Evolutionary conservation across 345 rosid genomes (phyloP).

Genomic region (Moricandia moricandioides): DNA sequence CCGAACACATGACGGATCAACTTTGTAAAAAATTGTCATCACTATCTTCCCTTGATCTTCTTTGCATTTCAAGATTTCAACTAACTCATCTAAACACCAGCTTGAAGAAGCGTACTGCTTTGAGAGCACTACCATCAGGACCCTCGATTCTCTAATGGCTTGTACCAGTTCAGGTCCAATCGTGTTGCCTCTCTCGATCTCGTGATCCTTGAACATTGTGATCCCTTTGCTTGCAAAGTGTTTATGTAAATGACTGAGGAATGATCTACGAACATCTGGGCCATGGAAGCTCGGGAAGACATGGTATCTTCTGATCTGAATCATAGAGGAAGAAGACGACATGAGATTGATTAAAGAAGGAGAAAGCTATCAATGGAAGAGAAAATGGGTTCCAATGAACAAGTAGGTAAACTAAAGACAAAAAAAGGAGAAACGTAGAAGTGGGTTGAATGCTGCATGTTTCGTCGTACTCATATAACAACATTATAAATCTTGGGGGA

Average conservation of each 20-base stretch:
- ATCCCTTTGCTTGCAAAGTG: slow-evolving; percentile 3
- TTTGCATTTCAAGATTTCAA: neutral
- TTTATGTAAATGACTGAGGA: slow-evolving; percentile 1
- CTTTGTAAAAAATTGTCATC: neutral
- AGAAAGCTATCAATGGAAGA: neutral
- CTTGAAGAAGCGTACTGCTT: neutral
- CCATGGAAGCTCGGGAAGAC: slow-evolving; percentile 17
- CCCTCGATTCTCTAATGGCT: neutral
- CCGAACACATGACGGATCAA: slow-evolving; percentile 9
- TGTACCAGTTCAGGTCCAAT: neutral
- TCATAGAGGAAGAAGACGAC: neutral
- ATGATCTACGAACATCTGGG: slow-evolving; percentile 11
- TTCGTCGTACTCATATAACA: neutral
- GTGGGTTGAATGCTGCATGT: neutral
- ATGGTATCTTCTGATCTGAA: neutral
- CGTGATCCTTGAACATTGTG: neutral
- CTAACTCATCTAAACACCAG: neutral
- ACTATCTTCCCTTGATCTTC: neutral
- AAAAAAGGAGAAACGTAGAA: neutral
- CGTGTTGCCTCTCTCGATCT: neutral
- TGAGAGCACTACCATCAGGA: neutral
- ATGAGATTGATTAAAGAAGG: neutral
- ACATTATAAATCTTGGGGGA: neutral
- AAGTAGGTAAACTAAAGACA: neutral
- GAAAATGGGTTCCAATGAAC: neutral